These are phyloP conservation scores for Plasmodium inui DNA, from an alignment of 169 alveolate genomes.

Conservation along the genomic window DNA sequence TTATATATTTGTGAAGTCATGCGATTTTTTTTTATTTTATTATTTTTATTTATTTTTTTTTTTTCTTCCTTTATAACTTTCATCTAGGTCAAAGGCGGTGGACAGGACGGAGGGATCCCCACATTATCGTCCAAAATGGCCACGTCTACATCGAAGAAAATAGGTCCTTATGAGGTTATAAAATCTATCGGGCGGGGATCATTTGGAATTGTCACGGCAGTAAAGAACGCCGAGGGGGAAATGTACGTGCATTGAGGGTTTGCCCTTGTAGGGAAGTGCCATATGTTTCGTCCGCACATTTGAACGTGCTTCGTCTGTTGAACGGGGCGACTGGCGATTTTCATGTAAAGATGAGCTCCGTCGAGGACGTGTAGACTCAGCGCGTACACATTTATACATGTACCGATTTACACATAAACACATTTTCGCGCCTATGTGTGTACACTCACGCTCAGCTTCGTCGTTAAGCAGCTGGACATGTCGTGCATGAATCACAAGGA, in stretches of 20 bases:
- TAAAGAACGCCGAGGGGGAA: conserved; percentile 34
- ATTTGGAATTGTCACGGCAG: conserved; percentile 75
- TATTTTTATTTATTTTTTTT: neutral
- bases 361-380: neutral
- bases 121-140: conserved; percentile 47
- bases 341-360: neutral
- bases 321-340: neutral
- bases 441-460: conserved; percentile 28
- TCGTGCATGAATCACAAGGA: conserved; percentile 72
- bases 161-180: conserved; percentile 70
- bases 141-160: conserved; percentile 20
- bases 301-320: neutral
- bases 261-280: neutral
- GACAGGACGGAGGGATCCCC: neutral
- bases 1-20: neutral
- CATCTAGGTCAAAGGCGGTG: neutral
- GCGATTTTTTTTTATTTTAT: neutral
- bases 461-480: conserved; percentile 69
- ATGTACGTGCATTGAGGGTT: conserved; percentile 15
- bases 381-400: neutral
- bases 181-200: conserved; percentile 74
- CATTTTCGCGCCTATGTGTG: neutral
- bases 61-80: neutral
- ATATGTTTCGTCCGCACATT: neutral
- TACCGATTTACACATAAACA: neutral